These are phyloP conservation scores for Apophysomyces sp. DNA, from an alignment of 371 early-diverging fungal species.

Conservation along the genomic window DNA sequence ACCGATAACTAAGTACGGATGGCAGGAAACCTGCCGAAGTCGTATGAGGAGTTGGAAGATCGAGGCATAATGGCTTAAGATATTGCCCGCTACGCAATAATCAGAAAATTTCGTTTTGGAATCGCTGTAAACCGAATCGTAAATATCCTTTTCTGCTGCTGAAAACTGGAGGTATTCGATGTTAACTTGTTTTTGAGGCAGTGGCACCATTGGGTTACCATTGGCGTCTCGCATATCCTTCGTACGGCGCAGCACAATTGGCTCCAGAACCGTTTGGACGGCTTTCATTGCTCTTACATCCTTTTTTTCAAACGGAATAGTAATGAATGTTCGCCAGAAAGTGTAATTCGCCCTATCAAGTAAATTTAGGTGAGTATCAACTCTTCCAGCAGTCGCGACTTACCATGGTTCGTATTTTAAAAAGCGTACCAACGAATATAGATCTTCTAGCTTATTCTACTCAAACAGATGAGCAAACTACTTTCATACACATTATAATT, in stretches of 20 bases:
- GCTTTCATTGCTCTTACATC: constrained; percentile 56
- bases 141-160: constrained; percentile 41
- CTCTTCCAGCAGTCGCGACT: background rate
- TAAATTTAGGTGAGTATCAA: background rate
- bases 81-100: constrained; percentile 42
- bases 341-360: constrained; percentile 42
- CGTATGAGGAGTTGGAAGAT: constrained; percentile 52
- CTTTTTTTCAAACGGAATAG: constrained; percentile 63
- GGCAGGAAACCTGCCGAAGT: constrained; percentile 69
- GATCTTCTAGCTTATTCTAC: constrained; percentile 73
- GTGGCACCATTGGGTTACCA: constrained; percentile 59
- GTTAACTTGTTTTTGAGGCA: constrained; percentile 60
- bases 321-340: constrained; percentile 67
- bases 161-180: constrained; percentile 62
- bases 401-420: constrained; percentile 74
- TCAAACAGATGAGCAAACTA: background rate
- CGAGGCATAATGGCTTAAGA: constrained; percentile 44
- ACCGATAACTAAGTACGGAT: constrained; percentile 54
- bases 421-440: constrained; percentile 82
- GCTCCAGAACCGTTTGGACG: constrained; percentile 68
- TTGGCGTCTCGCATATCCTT: constrained; percentile 56
- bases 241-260: constrained; percentile 65
- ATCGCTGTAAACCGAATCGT: constrained; percentile 44
- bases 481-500: background rate
- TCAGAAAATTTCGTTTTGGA: constrained; percentile 48